Evolutionary conservation across 371 early-diverging fungal species (phyloP).

Genomic region (Mortierella sp.): DNA sequence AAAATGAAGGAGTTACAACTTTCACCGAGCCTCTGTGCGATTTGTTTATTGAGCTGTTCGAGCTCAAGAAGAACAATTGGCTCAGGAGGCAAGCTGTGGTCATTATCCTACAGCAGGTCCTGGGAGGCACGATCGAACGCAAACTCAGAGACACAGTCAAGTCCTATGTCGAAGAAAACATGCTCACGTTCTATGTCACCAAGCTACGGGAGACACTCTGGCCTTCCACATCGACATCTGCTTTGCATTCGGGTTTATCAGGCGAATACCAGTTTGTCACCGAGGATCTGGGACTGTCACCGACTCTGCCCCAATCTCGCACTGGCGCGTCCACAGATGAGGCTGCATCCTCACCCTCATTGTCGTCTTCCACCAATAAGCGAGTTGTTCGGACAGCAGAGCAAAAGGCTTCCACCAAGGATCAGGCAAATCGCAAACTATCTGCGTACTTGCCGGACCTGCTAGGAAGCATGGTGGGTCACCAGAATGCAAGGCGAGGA

Average conservation of each 20-base stretch:
- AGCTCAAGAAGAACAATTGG: conserved; percentile 89
- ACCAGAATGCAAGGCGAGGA: conserved; percentile 83
- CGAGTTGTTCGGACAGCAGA: conserved; percentile 60
- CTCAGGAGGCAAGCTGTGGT: conserved; percentile 86
- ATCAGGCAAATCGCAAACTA: conserved; percentile 74
- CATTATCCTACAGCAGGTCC: conserved; percentile 83
- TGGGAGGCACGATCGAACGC: conserved; percentile 89
- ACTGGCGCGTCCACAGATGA: neutral
- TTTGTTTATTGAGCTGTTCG: conserved; percentile 88
- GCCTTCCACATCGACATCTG: conserved; percentile 14
- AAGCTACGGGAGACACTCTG: conserved; percentile 45
- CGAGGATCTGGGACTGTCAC: conserved; percentile 5
- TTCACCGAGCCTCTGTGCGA: conserved; percentile 82
- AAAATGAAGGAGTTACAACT: conserved; percentile 62
- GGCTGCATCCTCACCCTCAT: neutral
- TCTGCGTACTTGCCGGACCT: conserved; percentile 73
- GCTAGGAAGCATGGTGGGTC: conserved; percentile 84
- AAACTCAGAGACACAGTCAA: conserved; percentile 52
- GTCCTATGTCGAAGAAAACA: conserved; percentile 37
- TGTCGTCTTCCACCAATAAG: conserved; percentile 1
- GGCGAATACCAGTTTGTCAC: conserved; percentile 29
- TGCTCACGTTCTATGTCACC: conserved; percentile 45
- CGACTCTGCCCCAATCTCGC: conserved; percentile 12
- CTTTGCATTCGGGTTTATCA: neutral
- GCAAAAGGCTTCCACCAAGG: conserved; percentile 64